Evolutionary conservation across 495 filamentous ascomycete genomes (phyloP), one percentile per base, ranked within the genome.

Genomic region (Collariella sp.): DNA sequence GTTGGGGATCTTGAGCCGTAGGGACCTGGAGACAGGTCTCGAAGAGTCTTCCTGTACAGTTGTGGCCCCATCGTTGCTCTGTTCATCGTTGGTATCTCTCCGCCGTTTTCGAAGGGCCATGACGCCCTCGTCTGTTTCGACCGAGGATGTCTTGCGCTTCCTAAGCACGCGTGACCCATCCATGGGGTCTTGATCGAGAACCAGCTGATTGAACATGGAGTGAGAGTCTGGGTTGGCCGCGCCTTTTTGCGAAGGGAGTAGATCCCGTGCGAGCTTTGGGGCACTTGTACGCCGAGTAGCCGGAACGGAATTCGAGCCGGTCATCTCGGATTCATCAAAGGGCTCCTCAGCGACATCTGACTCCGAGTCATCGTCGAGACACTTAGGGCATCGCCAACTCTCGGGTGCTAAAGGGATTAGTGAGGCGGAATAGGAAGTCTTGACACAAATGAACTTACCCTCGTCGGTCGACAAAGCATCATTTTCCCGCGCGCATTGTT

Each of bases 401-500:
- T 78, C 76, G 58, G 78, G 68, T 61, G 77, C 85, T 88, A 51
- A 20, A n/a, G n/a, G 22, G 41, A 50, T 57, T 57, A 67, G 68
- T 33, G 55, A 57, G n/a, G 0, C 16, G 0, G 18, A n/a, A 35
- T 2, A 20, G 3, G 39, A 46, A 13, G 5, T 24, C 7, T 29
- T 4, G 16, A 35, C 13, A 55, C 15, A 22, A 6, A 12, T 5
- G 41, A 23, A 51, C 64, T 58, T 58, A 72, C 68, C 62, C 47
- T 67, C 64, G 50, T 66, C 58, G 39, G 50, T 48, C 46, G 77
- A 76, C 61, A 94, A 74, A 39, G 87, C 84, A 50, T 83, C 82
- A 61, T 83, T 83, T 64, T 85, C 82, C 58, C 89, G 84, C 54
- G 91, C 93, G 71, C 91, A 97, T 81, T 96, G 87, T 62, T 87